Conservation (phyloP, 148 eudicot species). For the Amaranthus cruentus region DNA sequence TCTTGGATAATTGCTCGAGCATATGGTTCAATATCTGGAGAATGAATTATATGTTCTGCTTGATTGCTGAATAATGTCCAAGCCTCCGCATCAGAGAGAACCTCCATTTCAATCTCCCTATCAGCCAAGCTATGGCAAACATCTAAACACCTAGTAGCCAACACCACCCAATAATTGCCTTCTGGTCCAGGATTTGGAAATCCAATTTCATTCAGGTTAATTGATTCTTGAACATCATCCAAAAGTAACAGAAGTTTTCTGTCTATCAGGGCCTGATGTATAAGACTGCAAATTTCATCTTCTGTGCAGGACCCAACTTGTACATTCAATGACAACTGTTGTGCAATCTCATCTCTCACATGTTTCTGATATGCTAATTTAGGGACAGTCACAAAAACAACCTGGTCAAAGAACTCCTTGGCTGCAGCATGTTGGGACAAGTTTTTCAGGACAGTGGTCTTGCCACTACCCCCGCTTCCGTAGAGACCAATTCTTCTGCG, state of each 20-base stretch:
- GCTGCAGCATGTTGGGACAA: slow-evolving; percentile 10
- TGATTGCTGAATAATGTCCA: slow-evolving; percentile 11
- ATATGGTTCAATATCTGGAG: slow-evolving; percentile 22
- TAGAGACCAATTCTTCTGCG: slow-evolving; percentile 14
- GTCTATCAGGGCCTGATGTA: neutral
- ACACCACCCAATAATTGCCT: slow-evolving; percentile 13
- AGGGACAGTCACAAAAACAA: slow-evolving; percentile 22
- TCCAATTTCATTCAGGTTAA: slow-evolving; percentile 25
- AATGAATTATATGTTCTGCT: slow-evolving; percentile 14
- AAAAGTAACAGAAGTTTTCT: slow-evolving; percentile 16
- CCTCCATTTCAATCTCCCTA: slow-evolving; percentile 13
- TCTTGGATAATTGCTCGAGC: slow-evolving; percentile 14
- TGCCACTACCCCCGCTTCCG: slow-evolving; percentile 29
- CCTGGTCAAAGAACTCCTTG: slow-evolving; percentile 9
- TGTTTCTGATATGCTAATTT: slow-evolving; percentile 9
- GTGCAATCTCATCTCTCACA: slow-evolving; percentile 17
- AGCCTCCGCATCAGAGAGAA: slow-evolving; percentile 18
- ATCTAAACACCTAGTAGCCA: slow-evolving; percentile 11
- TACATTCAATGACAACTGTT: slow-evolving; percentile 18
- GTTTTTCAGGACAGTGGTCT: slow-evolving; percentile 20
- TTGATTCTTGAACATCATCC: slow-evolving; percentile 24
- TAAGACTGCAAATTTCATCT: slow-evolving; percentile 8
- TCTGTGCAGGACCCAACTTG: slow-evolving; percentile 2
- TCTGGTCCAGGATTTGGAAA: slow-evolving; percentile 8
- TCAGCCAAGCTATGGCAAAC: slow-evolving; percentile 5